Evolutionary conservation across 768 basidiomycete genomes (phyloP).

Genomic region (Leccinum olivaceopallidum): DNA sequence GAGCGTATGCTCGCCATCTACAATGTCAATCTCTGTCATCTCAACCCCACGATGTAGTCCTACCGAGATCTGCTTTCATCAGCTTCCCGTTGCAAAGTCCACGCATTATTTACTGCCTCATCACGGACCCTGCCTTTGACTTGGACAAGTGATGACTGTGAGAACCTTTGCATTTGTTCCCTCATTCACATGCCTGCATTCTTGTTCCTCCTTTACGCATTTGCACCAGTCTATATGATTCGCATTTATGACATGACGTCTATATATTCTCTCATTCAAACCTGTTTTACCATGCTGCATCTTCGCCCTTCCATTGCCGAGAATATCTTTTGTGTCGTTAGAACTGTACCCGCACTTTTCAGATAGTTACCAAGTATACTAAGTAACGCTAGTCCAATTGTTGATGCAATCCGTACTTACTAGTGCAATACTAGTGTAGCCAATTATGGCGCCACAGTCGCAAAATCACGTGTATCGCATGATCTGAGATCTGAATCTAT

Average conservation of each 20-base stretch:
- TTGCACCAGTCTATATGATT: conserved; percentile 22
- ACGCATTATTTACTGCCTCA: conserved; percentile 17
- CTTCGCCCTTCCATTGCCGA: background rate
- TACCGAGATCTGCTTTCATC: conserved; percentile 24
- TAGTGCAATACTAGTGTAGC: background rate
- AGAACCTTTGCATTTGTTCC: conserved; percentile 16
- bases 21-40: conserved; percentile 24
- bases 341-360: background rate
- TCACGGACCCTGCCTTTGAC: conserved; percentile 34
- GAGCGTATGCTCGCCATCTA: conserved; percentile 21
- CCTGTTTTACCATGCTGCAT: conserved; percentile 11
- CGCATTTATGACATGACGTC: conserved; percentile 18
- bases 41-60: conserved; percentile 31
- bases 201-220: conserved; percentile 21
- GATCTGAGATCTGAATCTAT: conserved; percentile 21
- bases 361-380: background rate
- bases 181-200: conserved; percentile 24
- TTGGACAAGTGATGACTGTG: conserved; percentile 28
- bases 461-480: conserved; percentile 1
- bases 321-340: conserved; percentile 2
- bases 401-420: conserved; percentile 2
- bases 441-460: background rate
- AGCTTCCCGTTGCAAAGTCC: conserved; percentile 19
- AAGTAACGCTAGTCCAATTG: background rate
- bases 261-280: conserved; percentile 16